Percentiles rank a stretch among this genome's conserved stretches.
Conservation (phyloP, 352 stramenopile species). For the Pythium oligandrum region DNA sequence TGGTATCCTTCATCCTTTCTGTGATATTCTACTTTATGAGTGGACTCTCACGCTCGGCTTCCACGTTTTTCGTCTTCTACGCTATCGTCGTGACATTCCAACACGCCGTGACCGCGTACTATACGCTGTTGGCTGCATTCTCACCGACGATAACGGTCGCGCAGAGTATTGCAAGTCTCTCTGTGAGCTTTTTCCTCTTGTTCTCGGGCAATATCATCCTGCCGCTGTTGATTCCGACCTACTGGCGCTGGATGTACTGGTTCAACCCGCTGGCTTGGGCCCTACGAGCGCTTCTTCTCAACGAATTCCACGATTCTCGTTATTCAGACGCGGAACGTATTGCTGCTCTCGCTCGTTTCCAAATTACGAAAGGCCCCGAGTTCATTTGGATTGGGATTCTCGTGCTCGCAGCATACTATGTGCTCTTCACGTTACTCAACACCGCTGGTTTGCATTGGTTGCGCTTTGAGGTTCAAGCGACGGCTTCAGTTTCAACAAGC, state of each 20-base stretch:
- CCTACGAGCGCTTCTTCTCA: constrained; percentile 33
- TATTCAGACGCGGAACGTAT: constrained; percentile 18
- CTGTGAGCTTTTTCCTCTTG: constrained; percentile 43
- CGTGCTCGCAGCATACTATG: constrained; percentile 26
- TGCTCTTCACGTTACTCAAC: constrained; percentile 27
- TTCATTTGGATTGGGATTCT: constrained; percentile 29
- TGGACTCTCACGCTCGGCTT: constrained; percentile 43
- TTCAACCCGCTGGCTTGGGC: constrained; percentile 45
- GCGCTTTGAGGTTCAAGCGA: constrained; percentile 21
- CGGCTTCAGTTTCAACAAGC: constrained; percentile 4
- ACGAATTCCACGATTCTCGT: constrained; percentile 25
- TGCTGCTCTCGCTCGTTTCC: constrained; percentile 13
- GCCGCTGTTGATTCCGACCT: constrained; percentile 38
- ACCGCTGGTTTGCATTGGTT: constrained; percentile 21
- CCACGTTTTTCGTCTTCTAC: constrained; percentile 68
- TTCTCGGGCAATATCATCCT: constrained; percentile 60
- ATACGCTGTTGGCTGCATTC: constrained; percentile 36
- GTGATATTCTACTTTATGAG: constrained; percentile 79
- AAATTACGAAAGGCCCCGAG: constrained; percentile 19
- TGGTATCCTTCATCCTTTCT: constrained; percentile 67
- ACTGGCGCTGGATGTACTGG: constrained; percentile 54
- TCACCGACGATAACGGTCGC: constrained; percentile 34
- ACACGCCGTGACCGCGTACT: constrained; percentile 38
- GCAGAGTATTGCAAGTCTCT: constrained; percentile 29
- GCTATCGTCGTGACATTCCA: constrained; percentile 63